Percentiles rank a stretch among this genome's conserved stretches.
These are phyloP conservation scores for Penicillium sp. DNA, from an alignment of 2,329 filamentous ascomycete genomes.

Conservation along the genomic window DNA sequence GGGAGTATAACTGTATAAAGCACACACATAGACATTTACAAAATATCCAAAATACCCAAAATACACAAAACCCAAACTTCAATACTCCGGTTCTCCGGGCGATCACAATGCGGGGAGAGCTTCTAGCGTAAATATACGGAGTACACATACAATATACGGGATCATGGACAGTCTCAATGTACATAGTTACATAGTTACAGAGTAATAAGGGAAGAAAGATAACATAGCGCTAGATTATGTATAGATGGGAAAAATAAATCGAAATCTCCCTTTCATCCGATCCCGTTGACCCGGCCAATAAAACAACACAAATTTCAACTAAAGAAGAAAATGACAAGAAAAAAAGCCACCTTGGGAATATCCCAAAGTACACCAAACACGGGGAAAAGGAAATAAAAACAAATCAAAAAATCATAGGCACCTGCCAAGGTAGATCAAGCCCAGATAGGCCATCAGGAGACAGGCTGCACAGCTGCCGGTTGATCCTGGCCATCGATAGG, in stretches of 20 bases:
- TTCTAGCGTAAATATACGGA: neutral
- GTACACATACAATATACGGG: neutral
- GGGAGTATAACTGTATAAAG: neutral
- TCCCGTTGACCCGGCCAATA: slow-evolving; percentile 23
- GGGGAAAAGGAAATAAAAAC: slow-evolving; percentile 2
- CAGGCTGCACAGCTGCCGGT: slow-evolving; percentile 32
- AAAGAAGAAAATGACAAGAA: slow-evolving; percentile 14
- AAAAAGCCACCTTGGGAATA: neutral
- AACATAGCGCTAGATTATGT: slow-evolving; percentile 11
- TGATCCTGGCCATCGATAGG: slow-evolving; percentile 28
- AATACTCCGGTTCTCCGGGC: slow-evolving; percentile 8
- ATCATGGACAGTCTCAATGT: neutral
- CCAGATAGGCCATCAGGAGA: slow-evolving; percentile 25
- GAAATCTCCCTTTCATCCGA: slow-evolving; percentile 21
- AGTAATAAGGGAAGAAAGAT: neutral
- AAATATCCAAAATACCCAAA: neutral
- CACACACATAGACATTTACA: neutral
- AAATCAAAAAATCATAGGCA: neutral
- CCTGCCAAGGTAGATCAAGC: neutral
- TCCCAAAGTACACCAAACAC: neutral
- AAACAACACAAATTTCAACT: slow-evolving; percentile 3
- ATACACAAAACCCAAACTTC: no score
- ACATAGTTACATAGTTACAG: neutral
- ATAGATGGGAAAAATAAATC: slow-evolving; percentile 8
- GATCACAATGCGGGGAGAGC: slow-evolving; percentile 11